A percentile compares a stretch with the other conserved stretches of the same genome.
Conservation (phyloP, 345 rosid genomes). For the Zanthoxylum bungeanum region DNA sequence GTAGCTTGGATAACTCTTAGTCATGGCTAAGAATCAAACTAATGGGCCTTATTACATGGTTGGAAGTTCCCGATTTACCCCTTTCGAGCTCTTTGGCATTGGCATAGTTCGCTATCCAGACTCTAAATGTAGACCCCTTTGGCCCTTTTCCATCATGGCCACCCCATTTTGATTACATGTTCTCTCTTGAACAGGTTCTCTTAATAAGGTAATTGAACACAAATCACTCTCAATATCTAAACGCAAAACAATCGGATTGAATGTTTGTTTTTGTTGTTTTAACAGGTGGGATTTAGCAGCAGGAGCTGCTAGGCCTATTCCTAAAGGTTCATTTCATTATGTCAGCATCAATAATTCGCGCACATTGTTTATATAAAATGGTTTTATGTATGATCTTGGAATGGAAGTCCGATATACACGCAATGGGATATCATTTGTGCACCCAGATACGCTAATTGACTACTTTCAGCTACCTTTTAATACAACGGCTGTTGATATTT, state of each 20-base stretch:
- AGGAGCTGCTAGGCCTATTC: constrained; percentile 47
- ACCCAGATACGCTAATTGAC: constrained; percentile 40
- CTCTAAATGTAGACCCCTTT: constrained; percentile 21
- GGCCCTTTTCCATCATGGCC: constrained; percentile 29
- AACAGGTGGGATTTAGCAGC: constrained; percentile 36
- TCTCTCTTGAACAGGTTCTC: constrained; percentile 41
- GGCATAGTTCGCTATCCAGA: constrained; percentile 34
- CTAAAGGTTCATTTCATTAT: constrained; percentile 49
- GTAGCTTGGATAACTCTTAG: constrained; percentile 33
- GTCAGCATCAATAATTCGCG: constrained; percentile 34
- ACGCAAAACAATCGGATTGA: not conserved
- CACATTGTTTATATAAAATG: constrained; percentile 35
- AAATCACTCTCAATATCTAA: not conserved
- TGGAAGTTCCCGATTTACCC: constrained; percentile 38
- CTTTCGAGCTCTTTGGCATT: constrained; percentile 21
- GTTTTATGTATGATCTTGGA: constrained; percentile 5
- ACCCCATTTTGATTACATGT: constrained; percentile 26
- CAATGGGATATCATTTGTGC: constrained; percentile 38
- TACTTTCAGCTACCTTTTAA: constrained; percentile 19
- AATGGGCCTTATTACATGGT: constrained; percentile 37
- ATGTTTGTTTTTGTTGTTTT: not conserved
- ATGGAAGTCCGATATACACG: constrained; percentile 28
- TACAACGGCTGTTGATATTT: constrained; percentile 6
- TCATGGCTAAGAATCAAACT: constrained; percentile 28
- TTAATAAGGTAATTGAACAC: constrained; percentile 23